Percentiles rank a stretch among this genome's conserved stretches.
phyloP scores from a whole-genome alignment of 2,329 filamentous ascomycete genomes.

The Cryoendolithus antarcticus region DNA sequence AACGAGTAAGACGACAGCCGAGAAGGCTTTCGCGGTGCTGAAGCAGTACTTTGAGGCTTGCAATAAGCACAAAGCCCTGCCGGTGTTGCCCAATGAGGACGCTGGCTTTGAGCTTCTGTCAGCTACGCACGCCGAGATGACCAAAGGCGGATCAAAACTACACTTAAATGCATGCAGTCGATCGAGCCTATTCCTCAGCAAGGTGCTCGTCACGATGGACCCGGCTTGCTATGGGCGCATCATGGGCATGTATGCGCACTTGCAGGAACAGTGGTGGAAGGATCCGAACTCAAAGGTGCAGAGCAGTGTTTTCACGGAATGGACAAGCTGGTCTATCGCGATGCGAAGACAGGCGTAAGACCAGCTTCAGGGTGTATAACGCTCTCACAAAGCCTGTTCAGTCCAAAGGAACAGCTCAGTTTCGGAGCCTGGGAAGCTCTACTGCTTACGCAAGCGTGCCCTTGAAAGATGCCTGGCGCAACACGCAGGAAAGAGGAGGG shows the following conservation, averaged over 20 bases:
- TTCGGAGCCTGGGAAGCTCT: too few relatives aligned
- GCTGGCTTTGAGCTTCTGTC: conserved; percentile 46
- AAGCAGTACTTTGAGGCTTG: conserved; percentile 58
- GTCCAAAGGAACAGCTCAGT: too few relatives aligned
- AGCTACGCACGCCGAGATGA: conserved; percentile 56
- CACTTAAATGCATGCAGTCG: conserved; percentile 66
- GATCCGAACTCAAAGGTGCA: conserved; percentile 31
- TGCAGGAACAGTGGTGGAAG: conserved; percentile 31
- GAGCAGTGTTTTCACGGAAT: conserved; percentile 33
- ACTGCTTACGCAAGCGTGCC: too few relatives aligned
- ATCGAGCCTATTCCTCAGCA: conserved; percentile 55
- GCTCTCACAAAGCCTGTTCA: too few relatives aligned
- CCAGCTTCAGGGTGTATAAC: too few relatives aligned
- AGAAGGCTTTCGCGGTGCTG: conserved; percentile 61
- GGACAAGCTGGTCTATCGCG: conserved; percentile 31
- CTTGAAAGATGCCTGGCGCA: too few relatives aligned
- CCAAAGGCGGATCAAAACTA: conserved; percentile 50
- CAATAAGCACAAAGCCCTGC: conserved; percentile 33
- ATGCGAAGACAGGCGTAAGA: conserved; percentile 12
- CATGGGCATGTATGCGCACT: conserved; percentile 30
- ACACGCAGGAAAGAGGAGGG: too few relatives aligned
- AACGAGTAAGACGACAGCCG: conserved; percentile 59
- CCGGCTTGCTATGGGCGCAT: conserved; percentile 25
- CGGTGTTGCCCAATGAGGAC: conserved; percentile 8
- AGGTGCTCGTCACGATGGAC: conserved; percentile 44